Evolutionary conservation across 2,329 filamentous ascomycete genomes (phyloP).

Genomic region (Penicillium digitatum): DNA sequence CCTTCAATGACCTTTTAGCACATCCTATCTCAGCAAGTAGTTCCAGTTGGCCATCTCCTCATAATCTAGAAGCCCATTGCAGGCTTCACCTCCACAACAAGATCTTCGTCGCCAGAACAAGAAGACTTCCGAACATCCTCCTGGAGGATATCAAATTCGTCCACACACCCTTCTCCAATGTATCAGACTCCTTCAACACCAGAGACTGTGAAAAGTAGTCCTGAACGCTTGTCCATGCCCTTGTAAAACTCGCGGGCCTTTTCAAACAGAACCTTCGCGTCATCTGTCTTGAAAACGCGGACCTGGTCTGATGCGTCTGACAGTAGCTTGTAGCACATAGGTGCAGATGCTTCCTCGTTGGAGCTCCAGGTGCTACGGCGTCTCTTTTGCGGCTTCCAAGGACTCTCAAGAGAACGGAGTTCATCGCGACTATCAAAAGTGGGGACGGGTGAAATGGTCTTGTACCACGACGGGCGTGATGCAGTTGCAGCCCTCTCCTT

Average conservation of each 20-base stretch:
- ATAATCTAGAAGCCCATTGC: not conserved
- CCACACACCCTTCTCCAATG: conserved; percentile 19
- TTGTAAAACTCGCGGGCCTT: conserved; percentile 22
- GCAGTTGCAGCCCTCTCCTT: not conserved
- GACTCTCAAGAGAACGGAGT: not conserved
- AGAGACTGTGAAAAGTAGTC: conserved; percentile 10
- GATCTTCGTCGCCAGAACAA: not conserved
- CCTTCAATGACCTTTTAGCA: not conserved
- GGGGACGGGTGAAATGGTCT: too few species aligned
- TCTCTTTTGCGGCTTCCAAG: not conserved
- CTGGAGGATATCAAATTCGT: conserved; percentile 22
- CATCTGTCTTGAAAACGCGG: conserved; percentile 17
- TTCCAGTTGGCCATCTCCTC: not conserved
- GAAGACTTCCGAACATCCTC: conserved; percentile 10
- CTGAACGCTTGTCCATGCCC: conserved; percentile 1
- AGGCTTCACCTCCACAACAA: not conserved
- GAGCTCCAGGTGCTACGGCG: not conserved
- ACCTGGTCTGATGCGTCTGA: conserved; percentile 9
- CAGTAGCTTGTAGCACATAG: conserved; percentile 18
- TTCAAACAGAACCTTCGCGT: conserved; percentile 16
- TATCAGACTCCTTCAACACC: conserved; percentile 11
- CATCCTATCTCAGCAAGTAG: not conserved
- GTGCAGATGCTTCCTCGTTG: not conserved
- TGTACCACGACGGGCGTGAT: accelerated
- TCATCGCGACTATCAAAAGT: too few species aligned